Evolutionary conservation across 345 rosid genomes (phyloP), one percentile per base, ranked within the genome.

Genomic region (Bruguiera sexangula): DNA sequence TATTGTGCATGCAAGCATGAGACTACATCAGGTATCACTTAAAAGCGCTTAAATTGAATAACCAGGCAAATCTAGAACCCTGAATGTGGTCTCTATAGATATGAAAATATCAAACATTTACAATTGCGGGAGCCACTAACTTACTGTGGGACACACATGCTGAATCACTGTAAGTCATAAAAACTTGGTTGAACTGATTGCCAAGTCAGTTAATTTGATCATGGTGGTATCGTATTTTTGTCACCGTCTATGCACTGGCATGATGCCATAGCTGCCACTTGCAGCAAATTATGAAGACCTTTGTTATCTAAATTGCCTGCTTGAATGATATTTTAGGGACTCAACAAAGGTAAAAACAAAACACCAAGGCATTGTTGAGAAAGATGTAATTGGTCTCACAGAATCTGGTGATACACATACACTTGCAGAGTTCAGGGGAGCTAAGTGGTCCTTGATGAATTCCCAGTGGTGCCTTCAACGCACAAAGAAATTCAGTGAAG

Each of bases 391-490:
- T 32, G 93, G 85, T 43, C 78, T 75, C 54, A 81, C 75, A 57
- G 77, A 69, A 21, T 75, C 83, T 21, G 93, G 94, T 55, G 91
- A 95, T 70, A 86, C 82, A 56, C 69, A 16, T 80, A 75, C 75
- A 34, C 70, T 88, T 16, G 99, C 96, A 26, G 93, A 86, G 66
- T 81, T 78, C 79, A 58, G 62, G 60, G 87, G 78, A 37, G 76
- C 68, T 50, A 72, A 66, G 16, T 95, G 97, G 99, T 85, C 85
- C 48, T 78, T 95, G 74, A 73, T 89, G 80, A 89, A 85, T 75
- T 82, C 89, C 53, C 78, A 78, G 62, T 89, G 96, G 96, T 71
- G 74, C 77, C 91, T 92, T 63, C 76, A 77, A 74, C 75, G 75
- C 26, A 63, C 52, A 73, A 77, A 69, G 69, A 68, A 78, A 63